phyloP scores from a whole-genome alignment of 2,329 filamentous ascomycete species.

The Penicillium sp. region DNA sequence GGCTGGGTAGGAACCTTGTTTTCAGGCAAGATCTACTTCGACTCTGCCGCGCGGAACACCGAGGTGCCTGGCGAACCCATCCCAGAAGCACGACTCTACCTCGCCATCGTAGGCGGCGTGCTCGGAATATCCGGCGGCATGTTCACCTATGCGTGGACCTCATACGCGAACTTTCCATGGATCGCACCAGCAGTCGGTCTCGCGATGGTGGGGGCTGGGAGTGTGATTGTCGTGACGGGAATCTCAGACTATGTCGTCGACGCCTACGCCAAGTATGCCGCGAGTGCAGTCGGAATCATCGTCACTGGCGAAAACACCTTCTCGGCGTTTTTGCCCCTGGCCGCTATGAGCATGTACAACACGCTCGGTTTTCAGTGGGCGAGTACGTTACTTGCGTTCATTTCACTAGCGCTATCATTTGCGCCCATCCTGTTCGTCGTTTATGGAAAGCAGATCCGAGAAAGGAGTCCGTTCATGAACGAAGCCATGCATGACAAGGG shows the following conservation, averaged over 20 bases:
- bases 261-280: slow-evolving; percentile 54
- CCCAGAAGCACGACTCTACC: slow-evolving; percentile 50
- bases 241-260: slow-evolving; percentile 56
- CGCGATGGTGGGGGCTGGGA: slow-evolving; percentile 46
- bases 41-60: slow-evolving; percentile 41
- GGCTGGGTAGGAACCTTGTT: slow-evolving; percentile 43
- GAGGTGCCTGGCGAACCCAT: slow-evolving; percentile 47
- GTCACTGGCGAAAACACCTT: slow-evolving; percentile 51
- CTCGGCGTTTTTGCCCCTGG: slow-evolving; percentile 50
- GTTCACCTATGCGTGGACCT: slow-evolving; percentile 45
- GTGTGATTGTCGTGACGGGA: slow-evolving; percentile 50
- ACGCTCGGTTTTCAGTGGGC: slow-evolving; percentile 48
- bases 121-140: slow-evolving; percentile 43
- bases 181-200: slow-evolving; percentile 41
- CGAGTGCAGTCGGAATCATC: slow-evolving; percentile 51
- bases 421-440: slow-evolving; percentile 45
- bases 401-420: slow-evolving; percentile 40
- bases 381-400: slow-evolving; percentile 46
- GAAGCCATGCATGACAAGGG: slow-evolving; percentile 32
- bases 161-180: slow-evolving; percentile 38
- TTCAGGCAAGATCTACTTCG: slow-evolving; percentile 34
- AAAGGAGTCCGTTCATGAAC: slow-evolving; percentile 32
- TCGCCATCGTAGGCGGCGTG: slow-evolving; percentile 41
- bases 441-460: slow-evolving; percentile 45
- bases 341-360: slow-evolving; percentile 45